Base-by-base conservation (phyloP, 805 yeast genomes). In the Pichia ethanolica region DNA sequence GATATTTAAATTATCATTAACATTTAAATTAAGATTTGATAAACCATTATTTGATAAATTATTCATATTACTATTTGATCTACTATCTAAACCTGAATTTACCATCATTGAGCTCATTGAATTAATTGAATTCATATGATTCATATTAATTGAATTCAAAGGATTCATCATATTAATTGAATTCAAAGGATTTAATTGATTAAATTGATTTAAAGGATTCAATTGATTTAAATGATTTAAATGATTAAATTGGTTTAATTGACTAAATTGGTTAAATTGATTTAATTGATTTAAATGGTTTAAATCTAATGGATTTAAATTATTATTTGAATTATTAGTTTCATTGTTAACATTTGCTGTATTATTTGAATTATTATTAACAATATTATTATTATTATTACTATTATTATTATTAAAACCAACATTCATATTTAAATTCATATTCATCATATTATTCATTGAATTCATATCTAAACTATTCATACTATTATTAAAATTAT, bases 41-140 rank as follows among this genome's bases (percentile, higher is more conserved):
- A 20, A 20, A 20, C 20, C 20, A 20, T 20, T 20, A 20, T 20
- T 20, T 20, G 20, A 20, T 35, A 43, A 2, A 39, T 28, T 37
- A 30, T 33, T 33, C 42, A 47, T 36, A 27, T 14, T 14, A 37
- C 40, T 42, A 33, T 46, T 46, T 13, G 46, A 46, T 30, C 47
- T 39, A 38, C 32, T 26, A 27, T 26, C 36, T 2, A 37, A 25
- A 12, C 45, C 38, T 7, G 36, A 7, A n/a, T 20, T 25, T 11
- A 39, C n/a, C 38, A 43, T 37, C 34, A 44, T 11, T 20, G 40
- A 30, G 7, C 12, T 37, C 9, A 44, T 5, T 4, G 44, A 28
- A 28, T 39, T 35, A 13, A 46, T 39, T 8, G 44, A 35, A 34
- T 42, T 42, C 5, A 25, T 9, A 14, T 33, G 30, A 14, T 42